Evolutionary conservation across 345 rosid species (phyloP), one percentile per base, ranked within the genome.

Genomic region (Brassica napus): DNA sequence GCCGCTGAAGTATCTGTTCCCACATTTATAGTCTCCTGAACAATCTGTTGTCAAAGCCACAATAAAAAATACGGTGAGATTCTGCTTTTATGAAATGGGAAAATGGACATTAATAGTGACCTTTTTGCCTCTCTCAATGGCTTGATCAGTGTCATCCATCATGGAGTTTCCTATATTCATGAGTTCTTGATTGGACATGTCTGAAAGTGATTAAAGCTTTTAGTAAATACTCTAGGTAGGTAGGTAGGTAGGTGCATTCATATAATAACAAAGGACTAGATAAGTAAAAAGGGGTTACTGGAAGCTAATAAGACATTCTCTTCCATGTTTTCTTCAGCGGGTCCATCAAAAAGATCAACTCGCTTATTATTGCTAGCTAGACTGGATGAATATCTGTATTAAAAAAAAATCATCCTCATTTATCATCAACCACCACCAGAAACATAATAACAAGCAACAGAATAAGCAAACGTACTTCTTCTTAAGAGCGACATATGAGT

Each of bases 71-170:
- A 57, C 28, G 63, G 66, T 80, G 68, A 75, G 62, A 23, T 4
- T 35, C 8, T 35, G 8, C 9, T 7, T 35, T 35, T 35, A 23
- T 12, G n/a, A 60, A 23, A 23, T 23, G 24, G 24, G 24, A 23
- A 28, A 28, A 28, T 28, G 30, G 30, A 28, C 4, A 42, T 24
- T 23, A 12, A 5, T 37, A 5, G 76, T 47, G 69, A 89, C 92
- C 92, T 89, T 88, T 83, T 89, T 87, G 3, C 90, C 92, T 70
- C 98, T 90, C 76, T 95, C 91, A 90, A 93, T 89, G 75, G 93
- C 94, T 82, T 93, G 89, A 87, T 95, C 98, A 65, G 97, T 95
- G 84, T 91, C 97, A 81, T 91, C 94, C 97, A 91, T 87, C 94
- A 90, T 93, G 15, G 69, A 77, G 66, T 91, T 85, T 68, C 97